These are phyloP conservation scores for Quercus ilex DNA, from an alignment of 306 rosid species.

Conservation along the genomic window DNA sequence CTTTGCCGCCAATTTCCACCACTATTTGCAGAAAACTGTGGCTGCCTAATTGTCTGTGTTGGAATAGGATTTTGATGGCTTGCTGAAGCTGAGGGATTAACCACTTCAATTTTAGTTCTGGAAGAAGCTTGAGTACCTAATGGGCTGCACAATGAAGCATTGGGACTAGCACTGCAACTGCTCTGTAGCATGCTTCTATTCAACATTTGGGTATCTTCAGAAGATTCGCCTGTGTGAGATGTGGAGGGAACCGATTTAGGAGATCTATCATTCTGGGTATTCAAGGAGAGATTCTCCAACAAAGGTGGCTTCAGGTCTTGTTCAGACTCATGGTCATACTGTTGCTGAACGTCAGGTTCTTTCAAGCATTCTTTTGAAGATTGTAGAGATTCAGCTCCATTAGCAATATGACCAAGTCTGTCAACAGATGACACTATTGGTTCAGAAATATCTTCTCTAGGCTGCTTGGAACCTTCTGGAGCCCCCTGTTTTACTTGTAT, in stretches of 20 bases:
- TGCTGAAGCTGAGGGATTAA: conserved; percentile 33
- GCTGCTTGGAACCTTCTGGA: conserved; percentile 33
- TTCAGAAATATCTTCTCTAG: conserved; percentile 23
- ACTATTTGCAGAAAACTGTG: conserved; percentile 26
- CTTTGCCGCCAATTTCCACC: conserved; percentile 45
- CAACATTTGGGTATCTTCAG: conserved; percentile 39
- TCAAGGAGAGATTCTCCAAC: conserved; percentile 33
- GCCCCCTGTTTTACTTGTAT: conserved; percentile 32
- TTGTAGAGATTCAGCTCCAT: conserved; percentile 37
- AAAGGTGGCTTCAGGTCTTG: conserved; percentile 42
- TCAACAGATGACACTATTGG: conserved; percentile 30
- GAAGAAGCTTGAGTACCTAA: conserved; percentile 38
- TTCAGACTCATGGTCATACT: conserved; percentile 34
- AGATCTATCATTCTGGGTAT: conserved; percentile 26
- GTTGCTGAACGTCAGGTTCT: conserved; percentile 33
- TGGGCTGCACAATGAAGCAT: conserved; percentile 26
- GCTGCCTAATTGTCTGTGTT: conserved; percentile 33
- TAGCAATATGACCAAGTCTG: conserved; percentile 26
- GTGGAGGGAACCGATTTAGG: conserved; percentile 26
- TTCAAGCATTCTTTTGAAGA: conserved; percentile 35
- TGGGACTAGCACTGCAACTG: conserved; percentile 30
- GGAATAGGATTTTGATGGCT: conserved; percentile 31
- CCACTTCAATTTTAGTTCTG: conserved; percentile 35
- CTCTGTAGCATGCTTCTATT: conserved; percentile 27
- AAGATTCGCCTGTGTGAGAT: conserved; percentile 27